Evolutionary conservation across 2,329 filamentous ascomycete species (phyloP), one percentile per base, ranked within the genome.

Genomic region (Cladosporium sp.): DNA sequence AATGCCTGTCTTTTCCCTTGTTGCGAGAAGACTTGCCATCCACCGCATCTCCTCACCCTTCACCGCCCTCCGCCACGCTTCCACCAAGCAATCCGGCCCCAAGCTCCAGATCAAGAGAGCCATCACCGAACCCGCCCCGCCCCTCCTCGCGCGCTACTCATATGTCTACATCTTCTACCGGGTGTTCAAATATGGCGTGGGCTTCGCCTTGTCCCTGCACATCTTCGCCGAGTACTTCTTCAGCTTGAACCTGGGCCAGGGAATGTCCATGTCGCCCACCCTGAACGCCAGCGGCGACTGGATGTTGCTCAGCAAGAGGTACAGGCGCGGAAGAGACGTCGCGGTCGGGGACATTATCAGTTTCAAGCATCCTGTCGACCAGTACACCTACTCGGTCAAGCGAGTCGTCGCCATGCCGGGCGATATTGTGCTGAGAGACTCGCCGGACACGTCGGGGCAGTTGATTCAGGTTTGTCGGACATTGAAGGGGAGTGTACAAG

Each of bases 191-290:
- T 52, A 41, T 16, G 54, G 35, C 38, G 16, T 50, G 14, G 56
- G 43, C 1, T n/a, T 56, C 37, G 18, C 49, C 34, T 53, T 61
- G 9, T 46, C 41, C n/a, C 10, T 3, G 4, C 72, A 76, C 61
- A 58, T 71, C 41, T 61, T 70, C 57, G 51, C 58, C 32, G 60
- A 60, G 28, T 84, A 93, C 70, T 73, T 82, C 62, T 81, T 82
- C 71, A 76, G 76, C 57, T 63, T 85, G 58, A 78, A 78, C 16
- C 70, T 75, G 3, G 83, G 83, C 13, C 75, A 76, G 22, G 92
- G 92, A 2, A 83, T 89, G 3, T 92, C 87, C 14, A 97, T 97
- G 93, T 79, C 93, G 46, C 92, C 92, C 7, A 95, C 89, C 0
- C 83, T 96, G 56, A 75, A 78, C 19, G 75, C 83, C 1, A 69